Evolutionary conservation across 139 green algal species (phyloP).

Genomic region (Picochlorum sp.): DNA sequence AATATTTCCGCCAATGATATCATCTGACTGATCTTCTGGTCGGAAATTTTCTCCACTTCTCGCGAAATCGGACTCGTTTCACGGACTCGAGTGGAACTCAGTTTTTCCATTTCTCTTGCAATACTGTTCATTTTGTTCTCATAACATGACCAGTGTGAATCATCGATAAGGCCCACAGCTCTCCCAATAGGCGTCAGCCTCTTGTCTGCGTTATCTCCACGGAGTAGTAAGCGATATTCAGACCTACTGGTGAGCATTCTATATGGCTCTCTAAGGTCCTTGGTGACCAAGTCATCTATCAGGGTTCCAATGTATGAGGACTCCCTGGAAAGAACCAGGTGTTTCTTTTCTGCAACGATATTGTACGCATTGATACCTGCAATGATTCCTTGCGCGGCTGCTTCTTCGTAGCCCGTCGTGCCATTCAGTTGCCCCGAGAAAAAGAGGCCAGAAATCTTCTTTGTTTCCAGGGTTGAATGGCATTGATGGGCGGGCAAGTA

Average conservation of each 20-base stretch:
- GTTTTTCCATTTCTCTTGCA: conserved; percentile 55
- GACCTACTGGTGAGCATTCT: conserved; percentile 87
- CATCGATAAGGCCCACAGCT: conserved; percentile 77
- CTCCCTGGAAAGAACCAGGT: conserved; percentile 57
- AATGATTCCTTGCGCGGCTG: conserved; percentile 83
- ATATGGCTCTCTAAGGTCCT: conserved; percentile 94
- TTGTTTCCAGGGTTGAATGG: conserved; percentile 81
- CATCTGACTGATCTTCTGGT: conserved; percentile 40
- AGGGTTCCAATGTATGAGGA: conserved; percentile 89
- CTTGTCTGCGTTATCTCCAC: conserved; percentile 89
- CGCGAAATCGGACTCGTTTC: conserved; percentile 26
- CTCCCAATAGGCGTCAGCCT: conserved; percentile 83
- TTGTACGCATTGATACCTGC: conserved; percentile 85
- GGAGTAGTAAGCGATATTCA: conserved; percentile 90
- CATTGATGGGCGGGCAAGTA: conserved; percentile 94
- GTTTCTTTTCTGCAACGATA: conserved; percentile 38
- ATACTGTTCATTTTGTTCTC: conserved; percentile 56
- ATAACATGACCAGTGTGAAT: conserved; percentile 62
- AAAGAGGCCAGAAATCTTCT: conserved; percentile 82
- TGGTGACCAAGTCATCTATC: conserved; percentile 93
- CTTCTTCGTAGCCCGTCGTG: conserved; percentile 95
- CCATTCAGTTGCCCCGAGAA: conserved; percentile 97
- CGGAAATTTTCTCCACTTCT: conserved; percentile 39
- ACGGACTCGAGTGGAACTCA: conserved; percentile 46
- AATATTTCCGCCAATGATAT: conserved; percentile 79